Evolutionary conservation across 441 rosid genomes (phyloP), one percentile per base, ranked within the genome.

Genomic region (Gossypium schwendimanii): DNA sequence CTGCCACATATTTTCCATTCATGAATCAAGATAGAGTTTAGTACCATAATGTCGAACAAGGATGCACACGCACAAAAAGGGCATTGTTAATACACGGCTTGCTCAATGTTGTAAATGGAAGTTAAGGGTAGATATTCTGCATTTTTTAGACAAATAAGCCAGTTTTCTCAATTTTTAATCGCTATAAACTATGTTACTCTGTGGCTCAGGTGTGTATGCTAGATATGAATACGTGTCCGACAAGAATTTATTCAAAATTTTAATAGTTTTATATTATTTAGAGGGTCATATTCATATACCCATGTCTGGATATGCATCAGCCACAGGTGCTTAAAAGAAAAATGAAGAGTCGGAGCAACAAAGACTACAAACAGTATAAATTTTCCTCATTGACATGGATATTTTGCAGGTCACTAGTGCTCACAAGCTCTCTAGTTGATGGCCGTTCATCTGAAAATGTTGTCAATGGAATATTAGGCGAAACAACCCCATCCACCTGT

Each of bases 401-500:
- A 72, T 75, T 33, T 50, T 77, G 84, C 86, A 94, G 97, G 84
- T 86, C 92, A 49, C 82, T 85, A 4, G 53, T 77, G 63, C 89
- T 87, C 45, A 63, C 83, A 61, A 80, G 60, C 82, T 86, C 89
- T 62, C 82, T 85, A 26, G 74, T 8, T 54, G 26, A 8, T 54
- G 59, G 89, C 55, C 69, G 76, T 71, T 90, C 97, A 24, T 81
- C 87, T n/a, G 98, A 90, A 78, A 92, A 84, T 78, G 87, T 88
- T 65, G 77, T 80, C 77, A 85, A 85, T 74, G 97, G 91, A 78
- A 77, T 86, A 65, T 72, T 77, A 69, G 81, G 80, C 70, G 87
- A 87, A 78, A 68, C 81, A 6, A 80, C 88, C 65, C 85, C 93
- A 73, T 82, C 91, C 67, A 70, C 88, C 20, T 85, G 84, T 73